phyloP scores from a whole-genome alignment of 805 yeast species.

The Komagataella ulmi region DNA sequence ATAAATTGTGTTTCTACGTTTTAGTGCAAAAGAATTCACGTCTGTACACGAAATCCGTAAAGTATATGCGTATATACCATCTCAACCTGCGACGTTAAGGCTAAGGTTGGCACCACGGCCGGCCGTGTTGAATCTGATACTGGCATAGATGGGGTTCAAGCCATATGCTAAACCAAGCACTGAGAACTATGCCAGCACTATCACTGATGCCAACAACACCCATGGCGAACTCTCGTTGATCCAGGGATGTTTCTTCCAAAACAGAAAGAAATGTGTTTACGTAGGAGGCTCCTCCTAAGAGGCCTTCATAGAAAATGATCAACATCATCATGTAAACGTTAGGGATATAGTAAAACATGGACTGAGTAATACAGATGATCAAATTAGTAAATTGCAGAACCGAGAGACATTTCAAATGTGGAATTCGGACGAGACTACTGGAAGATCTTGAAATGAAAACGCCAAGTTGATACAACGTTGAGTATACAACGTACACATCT shows the following conservation, averaged over 20 bases:
- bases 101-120: conserved; percentile 62
- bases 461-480: conserved; percentile 82
- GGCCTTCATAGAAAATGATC: conserved; percentile 73
- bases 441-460: conserved; percentile 88
- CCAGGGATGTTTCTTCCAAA: conserved; percentile 36
- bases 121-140: conserved; percentile 56
- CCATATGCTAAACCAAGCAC: conserved; percentile 65
- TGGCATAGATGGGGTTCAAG: conserved; percentile 63
- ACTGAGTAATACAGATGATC: conserved; percentile 43
- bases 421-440: conserved; percentile 47
- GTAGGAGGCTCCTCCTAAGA: conserved; percentile 83
- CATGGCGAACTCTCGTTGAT: conserved; percentile 63
- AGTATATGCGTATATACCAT: not conserved
- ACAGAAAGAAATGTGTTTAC: conserved; percentile 80
- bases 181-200: conserved; percentile 70
- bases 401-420: conserved; percentile 46
- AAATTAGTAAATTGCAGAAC: conserved; percentile 57
- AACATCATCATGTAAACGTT: conserved; percentile 48
- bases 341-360: conserved; percentile 43
- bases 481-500: conserved; percentile 85
- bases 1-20: too few relatives aligned
- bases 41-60: too few relatives aligned
- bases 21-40: too few relatives aligned
- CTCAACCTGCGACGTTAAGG: conserved; percentile 6
- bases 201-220: conserved; percentile 81